These are phyloP conservation scores for Triangularia setosa DNA, from an alignment of 2,329 filamentous ascomycete species.

Conservation along the genomic window DNA sequence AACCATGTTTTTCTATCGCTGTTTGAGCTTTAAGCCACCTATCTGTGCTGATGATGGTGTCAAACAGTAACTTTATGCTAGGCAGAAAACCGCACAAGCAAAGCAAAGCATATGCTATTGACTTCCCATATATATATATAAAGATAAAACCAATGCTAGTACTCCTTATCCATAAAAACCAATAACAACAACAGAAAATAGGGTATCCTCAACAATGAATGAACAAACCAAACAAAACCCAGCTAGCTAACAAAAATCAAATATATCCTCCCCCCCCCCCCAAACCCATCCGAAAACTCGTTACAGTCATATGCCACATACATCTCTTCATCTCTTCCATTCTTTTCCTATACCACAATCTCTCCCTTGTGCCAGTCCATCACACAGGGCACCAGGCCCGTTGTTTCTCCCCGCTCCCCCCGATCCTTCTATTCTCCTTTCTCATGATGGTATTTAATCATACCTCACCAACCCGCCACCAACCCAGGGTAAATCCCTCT, in stretches of 20 bases:
- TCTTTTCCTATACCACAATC: not conserved
- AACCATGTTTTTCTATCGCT: too few relatives aligned
- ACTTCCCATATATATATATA: not conserved
- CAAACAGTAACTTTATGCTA: too few relatives aligned
- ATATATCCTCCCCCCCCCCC: not conserved
- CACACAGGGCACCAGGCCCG: not conserved
- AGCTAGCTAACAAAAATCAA: not conserved
- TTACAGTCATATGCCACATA: not conserved
- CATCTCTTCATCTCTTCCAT: not conserved
- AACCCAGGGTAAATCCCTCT: conserved; percentile 49
- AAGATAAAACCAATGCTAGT: not conserved
- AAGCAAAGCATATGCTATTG: not conserved
- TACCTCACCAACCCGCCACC: not conserved
- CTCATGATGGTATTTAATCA: not conserved
- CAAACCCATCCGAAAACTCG: not conserved
- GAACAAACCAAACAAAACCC: not conserved
- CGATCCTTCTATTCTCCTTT: too few relatives aligned
- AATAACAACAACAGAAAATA: not conserved
- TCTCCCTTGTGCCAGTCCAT: too few relatives aligned
- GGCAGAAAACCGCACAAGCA: too few relatives aligned
- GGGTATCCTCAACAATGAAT: not conserved
- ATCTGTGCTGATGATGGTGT: too few relatives aligned
- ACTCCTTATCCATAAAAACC: not conserved
- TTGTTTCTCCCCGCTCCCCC: not conserved
- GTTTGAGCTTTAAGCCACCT: too few relatives aligned